Percentiles rank a stretch among this genome's conserved stretches.
Evolutionary conservation across 352 stramenopile species (phyloP).

Genomic region (Blastocystis hominis): DNA sequence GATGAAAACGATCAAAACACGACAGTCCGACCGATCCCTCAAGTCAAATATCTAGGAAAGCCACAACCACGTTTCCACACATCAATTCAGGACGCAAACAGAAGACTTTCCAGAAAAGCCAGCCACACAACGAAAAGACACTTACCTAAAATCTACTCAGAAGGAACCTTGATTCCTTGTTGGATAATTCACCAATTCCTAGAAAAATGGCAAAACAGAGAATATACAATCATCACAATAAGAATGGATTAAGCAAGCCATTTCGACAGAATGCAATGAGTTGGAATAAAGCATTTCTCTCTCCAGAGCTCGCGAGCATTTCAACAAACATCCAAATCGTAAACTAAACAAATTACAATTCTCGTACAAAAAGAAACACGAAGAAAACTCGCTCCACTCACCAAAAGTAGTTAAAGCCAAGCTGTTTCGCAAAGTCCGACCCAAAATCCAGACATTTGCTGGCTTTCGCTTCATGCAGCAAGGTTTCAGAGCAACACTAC

Average conservation of each 20-base stretch:
- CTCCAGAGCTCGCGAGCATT: background rate
- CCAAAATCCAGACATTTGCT: background rate
- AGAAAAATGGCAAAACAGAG: background rate
- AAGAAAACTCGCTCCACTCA: background rate
- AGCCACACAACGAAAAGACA: background rate
- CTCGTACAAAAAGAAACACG: background rate
- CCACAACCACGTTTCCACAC: background rate
- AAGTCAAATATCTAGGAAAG: background rate
- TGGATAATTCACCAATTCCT: background rate
- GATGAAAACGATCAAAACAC: constrained; percentile 3
- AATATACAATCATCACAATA: background rate
- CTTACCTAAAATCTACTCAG: background rate
- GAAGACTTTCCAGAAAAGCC: background rate
- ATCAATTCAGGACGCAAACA: background rate
- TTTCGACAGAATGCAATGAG: background rate
- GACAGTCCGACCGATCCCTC: background rate
- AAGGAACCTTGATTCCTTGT: background rate
- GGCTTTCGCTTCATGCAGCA: background rate
- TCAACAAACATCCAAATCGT: background rate
- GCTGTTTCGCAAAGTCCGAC: constrained; percentile 9
- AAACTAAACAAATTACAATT: background rate
- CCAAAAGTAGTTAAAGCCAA: background rate
- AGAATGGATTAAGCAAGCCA: background rate
- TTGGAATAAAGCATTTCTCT: background rate
- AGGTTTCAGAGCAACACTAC: background rate